phyloP scores from a whole-genome alignment of 2,329 filamentous ascomycete genomes.

The Xylariaceae sp. region DNA sequence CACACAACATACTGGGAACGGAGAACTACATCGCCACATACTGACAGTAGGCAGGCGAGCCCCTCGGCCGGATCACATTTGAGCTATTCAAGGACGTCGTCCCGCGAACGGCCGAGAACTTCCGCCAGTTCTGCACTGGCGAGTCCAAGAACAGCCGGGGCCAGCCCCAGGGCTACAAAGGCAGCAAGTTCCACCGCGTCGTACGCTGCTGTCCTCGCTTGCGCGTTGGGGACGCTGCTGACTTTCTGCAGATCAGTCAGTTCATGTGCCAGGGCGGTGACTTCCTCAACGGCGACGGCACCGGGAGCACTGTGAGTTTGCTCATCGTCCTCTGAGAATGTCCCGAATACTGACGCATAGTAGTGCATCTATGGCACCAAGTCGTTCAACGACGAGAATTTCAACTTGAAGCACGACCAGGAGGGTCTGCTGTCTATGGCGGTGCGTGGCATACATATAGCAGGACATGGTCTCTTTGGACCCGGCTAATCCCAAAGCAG shows the following conservation, averaged over 20 bases:
- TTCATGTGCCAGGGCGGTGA: slow-evolving; percentile 99
- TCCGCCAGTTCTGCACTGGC: slow-evolving; percentile 93
- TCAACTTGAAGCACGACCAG: slow-evolving; percentile 67
- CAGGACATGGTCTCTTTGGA: too few relatives aligned
- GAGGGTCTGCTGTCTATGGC: slow-evolving; percentile 89
- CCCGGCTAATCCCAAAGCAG: too few relatives aligned
- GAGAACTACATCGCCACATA: neutral
- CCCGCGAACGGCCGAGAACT: slow-evolving; percentile 90
- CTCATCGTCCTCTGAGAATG: neutral
- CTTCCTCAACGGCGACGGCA: slow-evolving; percentile 89
- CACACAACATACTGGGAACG: neutral
- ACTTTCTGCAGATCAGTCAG: slow-evolving; percentile 63
- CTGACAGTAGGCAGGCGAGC: slow-evolving; percentile 55
- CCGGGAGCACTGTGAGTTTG: slow-evolving; percentile 57
- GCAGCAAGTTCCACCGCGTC: slow-evolving; percentile 87
- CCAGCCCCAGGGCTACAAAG: slow-evolving; percentile 86
- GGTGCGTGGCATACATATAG: slow-evolving; percentile 55
- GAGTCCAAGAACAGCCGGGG: slow-evolving; percentile 75
- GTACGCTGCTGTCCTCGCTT: slow-evolving; percentile 47
- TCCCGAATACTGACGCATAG: slow-evolving; percentile 3
- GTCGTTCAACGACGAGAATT: slow-evolving; percentile 87
- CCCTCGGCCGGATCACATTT: slow-evolving; percentile 79
- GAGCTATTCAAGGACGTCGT: slow-evolving; percentile 82
- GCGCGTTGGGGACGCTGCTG: slow-evolving; percentile 2
- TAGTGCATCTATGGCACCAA: slow-evolving; percentile 76